Evolutionary conservation across 225 moss, liverwort and hornwort genomes (phyloP).

Genomic region (Bryoerythrophyllum caledonicum): DNA sequence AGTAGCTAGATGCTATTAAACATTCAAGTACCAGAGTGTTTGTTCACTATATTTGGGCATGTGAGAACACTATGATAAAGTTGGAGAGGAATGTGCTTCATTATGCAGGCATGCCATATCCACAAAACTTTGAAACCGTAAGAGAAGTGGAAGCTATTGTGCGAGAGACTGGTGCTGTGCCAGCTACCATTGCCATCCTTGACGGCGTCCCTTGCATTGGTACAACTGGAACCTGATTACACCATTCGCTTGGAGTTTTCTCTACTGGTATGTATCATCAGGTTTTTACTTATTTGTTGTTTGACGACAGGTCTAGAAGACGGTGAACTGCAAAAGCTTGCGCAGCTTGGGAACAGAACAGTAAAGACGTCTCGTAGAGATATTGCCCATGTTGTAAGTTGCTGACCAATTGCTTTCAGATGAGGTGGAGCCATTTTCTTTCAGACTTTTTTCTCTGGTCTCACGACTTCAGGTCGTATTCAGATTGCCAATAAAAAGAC

Average conservation of each 20-base stretch:
- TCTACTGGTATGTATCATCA: constrained; percentile 9
- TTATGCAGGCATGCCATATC: constrained; percentile 91
- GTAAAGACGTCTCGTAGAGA: constrained; percentile 86
- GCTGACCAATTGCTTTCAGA: constrained; percentile 8
- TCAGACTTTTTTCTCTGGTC: constrained; percentile 2
- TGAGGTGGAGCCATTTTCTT: neutral
- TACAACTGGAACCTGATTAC: constrained; percentile 25
- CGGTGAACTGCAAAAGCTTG: constrained; percentile 68
- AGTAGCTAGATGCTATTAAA: neutral
- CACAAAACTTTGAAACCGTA: constrained; percentile 80
- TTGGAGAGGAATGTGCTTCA: neutral
- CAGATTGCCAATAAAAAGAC: constrained; percentile 74
- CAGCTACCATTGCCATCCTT: constrained; percentile 95
- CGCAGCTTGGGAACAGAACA: constrained; percentile 62
- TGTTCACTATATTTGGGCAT: neutral
- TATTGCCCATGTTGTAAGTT: constrained; percentile 85
- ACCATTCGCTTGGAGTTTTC: neutral
- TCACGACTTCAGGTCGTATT: constrained; percentile 3
- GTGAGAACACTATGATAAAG: neutral
- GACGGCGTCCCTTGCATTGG: constrained; percentile 88
- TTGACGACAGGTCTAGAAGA: constrained; percentile 64
- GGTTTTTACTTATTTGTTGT: neutral
- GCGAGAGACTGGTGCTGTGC: constrained; percentile 74
- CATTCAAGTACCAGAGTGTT: neutral
- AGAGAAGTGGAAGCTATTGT: constrained; percentile 80